Evolutionary conservation across 2,329 filamentous ascomycete species (phyloP), one percentile per base, ranked within the genome.

Genomic region (Calonectria pteridis): DNA sequence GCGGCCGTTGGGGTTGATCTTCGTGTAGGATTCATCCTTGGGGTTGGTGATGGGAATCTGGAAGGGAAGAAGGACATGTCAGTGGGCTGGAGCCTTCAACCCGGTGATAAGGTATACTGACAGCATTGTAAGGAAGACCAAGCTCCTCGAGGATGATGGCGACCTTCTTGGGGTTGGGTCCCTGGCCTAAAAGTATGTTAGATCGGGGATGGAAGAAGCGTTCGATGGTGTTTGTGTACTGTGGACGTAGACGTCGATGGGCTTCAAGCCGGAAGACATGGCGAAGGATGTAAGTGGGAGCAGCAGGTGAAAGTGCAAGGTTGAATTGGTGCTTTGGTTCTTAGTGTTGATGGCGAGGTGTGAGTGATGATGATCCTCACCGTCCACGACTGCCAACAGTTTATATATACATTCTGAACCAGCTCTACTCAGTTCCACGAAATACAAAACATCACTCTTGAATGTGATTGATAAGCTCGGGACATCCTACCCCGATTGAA

Each of bases 131-230:
- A 4, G 83, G 82, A 5, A 86, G 35, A 0, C 77, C 79, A 14
- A 86, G 83, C 70, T 86, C 85, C 59, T 85, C 84, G 4, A 85
- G 76, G 23, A 83, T 55, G 55, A 86, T 82, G 64, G 78, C 59
- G 16, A 84, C 82, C 73, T 85, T 84, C 50, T 71, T 76, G 6
- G 80, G 82, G 68, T 83, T 84, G 40, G 83, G 82, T 4, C 81
- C 80, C n/a, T 16, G 62, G 20, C 29, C 80, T 82, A 29, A 49
- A 50, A 11, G 28, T 5, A 31, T 59, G 63, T 73, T 65, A 73
- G 43, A 16, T 9, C 31, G 49, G 33, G 67, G 55, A 33, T 29
- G 18, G 11, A 10, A 13, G 31, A 16, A 23, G 35, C 6, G n/a
- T 29, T 20, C 14, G 40, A 14, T 62, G 20, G n/a, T n/a, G 26